A percentile compares a stretch with the other conserved stretches of the same genome.
Evolutionary conservation across 2,329 filamentous ascomycete species (phyloP).

Genomic region (Aspergillus hortae): DNA sequence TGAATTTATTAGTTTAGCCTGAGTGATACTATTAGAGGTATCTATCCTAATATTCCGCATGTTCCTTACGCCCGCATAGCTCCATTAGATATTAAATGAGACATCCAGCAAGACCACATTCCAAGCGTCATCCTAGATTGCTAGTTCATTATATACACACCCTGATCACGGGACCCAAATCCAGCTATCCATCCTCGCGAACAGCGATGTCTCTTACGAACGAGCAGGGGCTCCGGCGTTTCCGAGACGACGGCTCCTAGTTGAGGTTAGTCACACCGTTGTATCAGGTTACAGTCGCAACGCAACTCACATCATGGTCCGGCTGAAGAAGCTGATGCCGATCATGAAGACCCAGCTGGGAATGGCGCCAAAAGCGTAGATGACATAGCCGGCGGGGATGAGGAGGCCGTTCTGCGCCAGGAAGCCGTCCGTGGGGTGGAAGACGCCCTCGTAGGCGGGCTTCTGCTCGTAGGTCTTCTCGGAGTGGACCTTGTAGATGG

Average conservation of each 20-base stretch:
- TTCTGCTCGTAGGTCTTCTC: slow-evolving; percentile 54
- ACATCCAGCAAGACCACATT: slow-evolving; percentile 6
- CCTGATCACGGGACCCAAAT: slow-evolving; percentile 16
- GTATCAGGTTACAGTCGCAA: not conserved
- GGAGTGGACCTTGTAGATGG: slow-evolving; percentile 55
- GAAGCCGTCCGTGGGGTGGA: slow-evolving; percentile 60
- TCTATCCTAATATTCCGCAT: too few species aligned
- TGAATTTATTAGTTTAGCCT: not conserved
- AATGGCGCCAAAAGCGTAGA: slow-evolving; percentile 55
- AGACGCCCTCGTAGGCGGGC: slow-evolving; percentile 53
- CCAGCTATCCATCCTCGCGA: slow-evolving; percentile 10
- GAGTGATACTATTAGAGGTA: too few species aligned
- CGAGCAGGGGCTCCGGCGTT: slow-evolving; percentile 18
- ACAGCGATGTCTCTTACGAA: slow-evolving; percentile 14
- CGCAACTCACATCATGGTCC: slow-evolving; percentile 58
- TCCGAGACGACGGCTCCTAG: slow-evolving; percentile 27
- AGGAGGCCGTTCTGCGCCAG: slow-evolving; percentile 53
- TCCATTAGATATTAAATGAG: not conserved
- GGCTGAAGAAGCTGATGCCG: slow-evolving; percentile 57
- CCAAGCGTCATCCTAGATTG: slow-evolving; percentile 11
- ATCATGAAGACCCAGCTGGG: slow-evolving; percentile 66
- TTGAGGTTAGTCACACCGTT: slow-evolving; percentile 8
- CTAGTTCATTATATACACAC: slow-evolving; percentile 35
- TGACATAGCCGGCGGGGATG: slow-evolving; percentile 53
- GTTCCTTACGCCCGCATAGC: not conserved